phyloP scores from a whole-genome alignment of 148 eudicot genomes.

The Cornus suecica region DNA sequence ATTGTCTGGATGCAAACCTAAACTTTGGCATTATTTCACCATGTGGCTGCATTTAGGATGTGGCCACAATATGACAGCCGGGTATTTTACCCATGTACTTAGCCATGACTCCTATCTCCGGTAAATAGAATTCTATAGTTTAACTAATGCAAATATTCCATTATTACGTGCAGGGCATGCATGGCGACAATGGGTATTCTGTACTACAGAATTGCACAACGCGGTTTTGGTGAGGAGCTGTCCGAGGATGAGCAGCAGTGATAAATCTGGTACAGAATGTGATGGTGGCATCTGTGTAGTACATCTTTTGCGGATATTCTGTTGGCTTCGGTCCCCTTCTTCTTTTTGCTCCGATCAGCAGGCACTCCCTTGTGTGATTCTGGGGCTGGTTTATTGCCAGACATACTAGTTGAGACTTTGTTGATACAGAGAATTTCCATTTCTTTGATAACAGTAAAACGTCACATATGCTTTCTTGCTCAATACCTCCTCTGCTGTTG shows the following conservation, averaged over 20 bases:
- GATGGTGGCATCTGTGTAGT: constrained; percentile 22
- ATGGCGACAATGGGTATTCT: constrained; percentile 98
- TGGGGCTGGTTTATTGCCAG: neutral
- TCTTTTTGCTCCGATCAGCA: neutral
- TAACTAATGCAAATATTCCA: constrained; percentile 9
- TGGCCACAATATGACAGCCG: no score
- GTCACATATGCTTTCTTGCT: constrained; percentile 4
- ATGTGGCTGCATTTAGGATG: no score
- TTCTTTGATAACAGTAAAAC: constrained; percentile 1
- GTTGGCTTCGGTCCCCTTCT: neutral
- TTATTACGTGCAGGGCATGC: constrained; percentile 73
- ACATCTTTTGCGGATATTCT: neutral
- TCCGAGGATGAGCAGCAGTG: constrained; percentile 59
- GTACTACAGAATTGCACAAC: constrained; percentile 91
- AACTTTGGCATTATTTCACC: no score
- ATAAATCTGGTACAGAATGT: constrained; percentile 13
- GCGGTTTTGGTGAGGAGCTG: constrained; percentile 62
- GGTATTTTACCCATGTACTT: neutral
- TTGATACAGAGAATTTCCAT: constrained; percentile 12
- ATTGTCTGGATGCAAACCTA: no score
- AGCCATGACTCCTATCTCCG: neutral
- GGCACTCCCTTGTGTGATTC: neutral
- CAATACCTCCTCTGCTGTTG: no score
- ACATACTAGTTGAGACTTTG: neutral
- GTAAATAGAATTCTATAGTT: no score